Conservation (phyloP, 1,284 basidiomycete genomes). For the Apiotrichum mycotoxinovorans region DNA sequence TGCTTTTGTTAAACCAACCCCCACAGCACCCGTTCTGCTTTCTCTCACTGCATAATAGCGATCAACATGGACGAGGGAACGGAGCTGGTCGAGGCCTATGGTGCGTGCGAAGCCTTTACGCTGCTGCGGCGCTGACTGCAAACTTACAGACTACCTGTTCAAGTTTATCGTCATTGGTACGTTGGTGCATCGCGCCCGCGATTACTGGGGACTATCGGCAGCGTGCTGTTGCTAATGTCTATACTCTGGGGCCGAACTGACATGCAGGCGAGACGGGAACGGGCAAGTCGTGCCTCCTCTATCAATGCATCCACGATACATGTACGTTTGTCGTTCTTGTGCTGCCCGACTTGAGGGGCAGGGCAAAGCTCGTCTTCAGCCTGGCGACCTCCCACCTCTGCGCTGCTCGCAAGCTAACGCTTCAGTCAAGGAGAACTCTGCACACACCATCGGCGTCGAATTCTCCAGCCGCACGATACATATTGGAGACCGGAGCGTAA, state of each 20-base stretch:
- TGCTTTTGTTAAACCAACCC: background rate
- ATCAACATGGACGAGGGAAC: conserved; percentile 59
- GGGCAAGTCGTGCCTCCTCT: conserved; percentile 92
- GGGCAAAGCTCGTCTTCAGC: too few species aligned
- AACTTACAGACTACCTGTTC: conserved; percentile 84
- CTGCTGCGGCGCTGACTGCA: conserved; percentile 1
- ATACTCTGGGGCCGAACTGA: too few species aligned
- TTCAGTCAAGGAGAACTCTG: conserved; percentile 89
- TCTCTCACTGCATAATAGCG: background rate
- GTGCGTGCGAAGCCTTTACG: conserved; percentile 55
- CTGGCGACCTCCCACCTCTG: too few species aligned
- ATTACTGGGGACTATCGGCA: too few species aligned
- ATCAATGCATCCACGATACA: conserved; percentile 90
- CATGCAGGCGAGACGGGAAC: conserved; percentile 83
- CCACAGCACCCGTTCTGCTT: background rate
- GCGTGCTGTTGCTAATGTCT: too few species aligned
- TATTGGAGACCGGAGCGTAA: conserved; percentile 87
- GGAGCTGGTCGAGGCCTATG: conserved; percentile 88
- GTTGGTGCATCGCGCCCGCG: too few species aligned
- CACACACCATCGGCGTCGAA: conserved; percentile 96
- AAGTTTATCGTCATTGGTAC: conserved; percentile 94
- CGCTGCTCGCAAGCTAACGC: too few species aligned
- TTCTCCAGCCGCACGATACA: conserved; percentile 85
- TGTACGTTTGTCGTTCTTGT: conserved; percentile 58
- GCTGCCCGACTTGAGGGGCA: background rate